phyloP scores from a whole-genome alignment of 768 basidiomycete species.

The Leccinum arenicola region DNA sequence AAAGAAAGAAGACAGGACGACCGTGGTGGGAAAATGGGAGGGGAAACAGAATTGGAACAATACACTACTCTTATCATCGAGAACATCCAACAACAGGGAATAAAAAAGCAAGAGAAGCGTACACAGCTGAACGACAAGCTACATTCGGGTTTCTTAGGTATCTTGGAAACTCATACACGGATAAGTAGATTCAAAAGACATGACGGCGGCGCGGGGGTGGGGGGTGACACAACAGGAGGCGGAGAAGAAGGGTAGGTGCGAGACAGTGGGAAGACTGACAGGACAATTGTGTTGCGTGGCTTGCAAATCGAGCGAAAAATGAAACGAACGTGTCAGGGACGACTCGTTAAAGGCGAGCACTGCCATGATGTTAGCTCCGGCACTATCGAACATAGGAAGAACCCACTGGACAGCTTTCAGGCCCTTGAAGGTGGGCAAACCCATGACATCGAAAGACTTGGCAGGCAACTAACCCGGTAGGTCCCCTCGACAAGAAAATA shows the following conservation, averaged over 20 bases:
- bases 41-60: slow-evolving; percentile 1
- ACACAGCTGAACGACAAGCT: slow-evolving; percentile 18
- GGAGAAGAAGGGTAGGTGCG: not conserved
- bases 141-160: slow-evolving; percentile 17
- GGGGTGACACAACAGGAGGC: not conserved
- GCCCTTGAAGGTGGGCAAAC: slow-evolving; percentile 1
- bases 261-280: not conserved
- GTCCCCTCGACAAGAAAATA: slow-evolving; percentile 3
- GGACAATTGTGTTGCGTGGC: not conserved
- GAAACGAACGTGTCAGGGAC: not conserved
- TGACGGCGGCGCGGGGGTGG: not conserved
- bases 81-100: slow-evolving; percentile 10
- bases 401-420: not conserved
- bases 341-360: not conserved
- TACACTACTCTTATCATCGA: slow-evolving; percentile 1
- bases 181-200: slow-evolving; percentile 2
- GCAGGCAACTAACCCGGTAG: not conserved
- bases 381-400: not conserved
- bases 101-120: slow-evolving; percentile 10
- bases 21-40: not conserved
- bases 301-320: not conserved
- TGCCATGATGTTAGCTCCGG: not conserved
- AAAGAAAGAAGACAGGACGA: slow-evolving; percentile 3
- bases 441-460: not conserved
- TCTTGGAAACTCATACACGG: slow-evolving; percentile 7